These are phyloP conservation scores for Boletus fagicola DNA, from an alignment of 768 basidiomycete species.

Conservation along the genomic window DNA sequence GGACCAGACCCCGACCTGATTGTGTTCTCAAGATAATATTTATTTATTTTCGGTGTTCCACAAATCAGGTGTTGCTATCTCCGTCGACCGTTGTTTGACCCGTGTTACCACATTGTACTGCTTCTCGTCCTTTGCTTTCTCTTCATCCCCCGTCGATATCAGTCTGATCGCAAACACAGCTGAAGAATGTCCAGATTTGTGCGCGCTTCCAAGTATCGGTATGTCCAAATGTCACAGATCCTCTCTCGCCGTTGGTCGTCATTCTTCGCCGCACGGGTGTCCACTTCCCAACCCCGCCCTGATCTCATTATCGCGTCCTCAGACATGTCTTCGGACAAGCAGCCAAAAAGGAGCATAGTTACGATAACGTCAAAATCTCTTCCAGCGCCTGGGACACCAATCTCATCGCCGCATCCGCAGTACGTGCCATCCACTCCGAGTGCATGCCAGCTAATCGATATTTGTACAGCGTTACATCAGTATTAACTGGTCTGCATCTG, in stretches of 20 bases:
- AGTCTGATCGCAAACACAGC: neutral
- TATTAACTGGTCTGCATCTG: constrained; percentile 92
- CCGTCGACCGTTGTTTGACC: neutral
- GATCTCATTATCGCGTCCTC: neutral
- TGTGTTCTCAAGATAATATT: too few relatives aligned
- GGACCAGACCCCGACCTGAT: too few relatives aligned
- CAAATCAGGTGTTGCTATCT: too few relatives aligned
- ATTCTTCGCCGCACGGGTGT: neutral
- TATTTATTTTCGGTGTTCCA: too few relatives aligned
- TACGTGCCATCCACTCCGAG: constrained; percentile 29
- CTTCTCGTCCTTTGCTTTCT: neutral
- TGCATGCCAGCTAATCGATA: neutral
- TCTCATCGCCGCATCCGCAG: constrained; percentile 79
- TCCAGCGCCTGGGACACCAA: constrained; percentile 97
- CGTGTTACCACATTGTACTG: neutral
- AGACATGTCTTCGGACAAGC: constrained; percentile 92
- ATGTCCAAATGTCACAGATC: constrained; percentile 28
- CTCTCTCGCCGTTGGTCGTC: neutral
- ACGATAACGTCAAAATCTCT: constrained; percentile 84
- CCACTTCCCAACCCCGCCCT: neutral
- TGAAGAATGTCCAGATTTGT: constrained; percentile 78
- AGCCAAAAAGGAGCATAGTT: constrained; percentile 77
- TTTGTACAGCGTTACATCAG: constrained; percentile 71
- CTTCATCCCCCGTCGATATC: neutral
- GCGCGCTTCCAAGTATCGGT: constrained; percentile 85